Percentiles rank a stretch among this genome's conserved stretches.
Evolutionary conservation across 1,139 yeast species (phyloP).

Genomic region (Pichia terricola): DNA sequence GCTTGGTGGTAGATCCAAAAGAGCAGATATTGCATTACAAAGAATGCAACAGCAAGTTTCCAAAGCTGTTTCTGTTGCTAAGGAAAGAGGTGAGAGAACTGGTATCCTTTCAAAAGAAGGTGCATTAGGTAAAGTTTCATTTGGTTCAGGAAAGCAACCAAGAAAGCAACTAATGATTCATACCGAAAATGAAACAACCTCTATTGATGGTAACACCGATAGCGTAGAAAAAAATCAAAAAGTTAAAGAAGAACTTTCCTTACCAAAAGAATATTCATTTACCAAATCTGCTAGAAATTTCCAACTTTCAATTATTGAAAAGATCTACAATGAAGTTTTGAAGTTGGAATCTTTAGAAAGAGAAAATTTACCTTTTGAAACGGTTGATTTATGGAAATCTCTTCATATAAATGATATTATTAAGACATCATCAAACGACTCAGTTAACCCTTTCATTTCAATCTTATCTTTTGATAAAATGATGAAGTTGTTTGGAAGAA

Average conservation of each 20-base stretch:
- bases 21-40: slow-evolving; percentile 92
- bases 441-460: slow-evolving; percentile 74
- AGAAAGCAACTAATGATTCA: slow-evolving; percentile 71
- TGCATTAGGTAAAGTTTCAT: slow-evolving; percentile 80
- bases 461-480: slow-evolving; percentile 82
- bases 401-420: slow-evolving; percentile 49
- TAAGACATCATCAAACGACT: slow-evolving; percentile 37
- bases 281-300: slow-evolving; percentile 26
- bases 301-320: slow-evolving; percentile 54
- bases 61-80: slow-evolving; percentile 91
- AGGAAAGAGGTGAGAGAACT: slow-evolving; percentile 73
- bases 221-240: too few species aligned
- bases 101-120: slow-evolving; percentile 63
- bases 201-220: not conserved
- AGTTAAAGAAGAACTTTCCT: slow-evolving; percentile 7
- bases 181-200: not conserved
- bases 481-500: slow-evolving; percentile 78
- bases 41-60: slow-evolving; percentile 99
- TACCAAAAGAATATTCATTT: slow-evolving; percentile 24
- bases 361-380: slow-evolving; percentile 45
- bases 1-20: slow-evolving; percentile 75
- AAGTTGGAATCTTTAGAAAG: slow-evolving; percentile 79
- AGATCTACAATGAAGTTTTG: slow-evolving; percentile 68
- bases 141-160: slow-evolving; percentile 78
- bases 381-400: slow-evolving; percentile 64